phyloP scores from a whole-genome alignment of 805 yeast species.

The Nakazawaea wickerhamii region DNA sequence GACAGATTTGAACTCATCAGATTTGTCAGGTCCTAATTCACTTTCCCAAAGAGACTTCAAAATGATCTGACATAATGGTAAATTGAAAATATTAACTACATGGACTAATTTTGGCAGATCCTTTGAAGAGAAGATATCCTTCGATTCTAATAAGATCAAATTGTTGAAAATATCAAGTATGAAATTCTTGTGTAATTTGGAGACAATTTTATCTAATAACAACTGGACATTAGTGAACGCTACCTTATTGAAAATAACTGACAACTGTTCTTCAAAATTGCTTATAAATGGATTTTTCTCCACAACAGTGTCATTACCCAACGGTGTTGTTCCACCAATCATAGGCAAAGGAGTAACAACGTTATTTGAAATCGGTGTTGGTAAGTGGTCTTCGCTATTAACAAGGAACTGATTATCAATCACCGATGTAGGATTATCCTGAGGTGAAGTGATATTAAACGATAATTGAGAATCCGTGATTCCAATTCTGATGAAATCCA shows the following conservation, averaged over 20 bases:
- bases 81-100: constrained; percentile 32
- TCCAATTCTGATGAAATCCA: constrained; percentile 7
- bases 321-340: constrained; percentile 6
- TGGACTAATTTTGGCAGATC: constrained; percentile 19
- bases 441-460: constrained; percentile 7
- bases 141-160: constrained; percentile 14
- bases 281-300: constrained; percentile 9
- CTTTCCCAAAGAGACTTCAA: constrained; percentile 27
- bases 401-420: constrained; percentile 4
- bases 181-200: constrained; percentile 12
- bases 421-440: constrained; percentile 3
- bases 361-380: constrained; percentile 14
- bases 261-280: constrained; percentile 13
- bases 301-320: constrained; percentile 6
- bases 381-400: constrained; percentile 10
- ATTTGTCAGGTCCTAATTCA: constrained; percentile 10
- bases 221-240: constrained; percentile 16
- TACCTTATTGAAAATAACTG: constrained; percentile 22
- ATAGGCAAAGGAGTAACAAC: constrained; percentile 12
- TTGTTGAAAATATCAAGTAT: constrained; percentile 16
- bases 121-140: constrained; percentile 11
- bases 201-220: constrained; percentile 19
- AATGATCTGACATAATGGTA: constrained; percentile 36
- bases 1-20: constrained; percentile 10
- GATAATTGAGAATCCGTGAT: constrained; percentile 6